These are phyloP conservation scores for Udeniomyces megalosporus DNA, from an alignment of 768 basidiomycete species.

Conservation along the genomic window DNA sequence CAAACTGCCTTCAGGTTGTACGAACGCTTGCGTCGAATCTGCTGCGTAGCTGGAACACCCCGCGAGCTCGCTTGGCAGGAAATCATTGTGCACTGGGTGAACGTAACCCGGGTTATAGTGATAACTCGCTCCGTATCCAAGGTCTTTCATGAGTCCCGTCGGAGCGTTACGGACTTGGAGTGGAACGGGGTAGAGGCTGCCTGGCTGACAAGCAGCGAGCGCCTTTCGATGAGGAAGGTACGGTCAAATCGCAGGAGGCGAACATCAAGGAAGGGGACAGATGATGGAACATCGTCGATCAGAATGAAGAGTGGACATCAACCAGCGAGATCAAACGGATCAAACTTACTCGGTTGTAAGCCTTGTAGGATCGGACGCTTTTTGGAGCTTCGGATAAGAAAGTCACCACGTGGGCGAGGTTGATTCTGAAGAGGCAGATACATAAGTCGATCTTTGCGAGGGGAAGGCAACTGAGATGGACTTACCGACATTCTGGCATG, in stretches of 20 bases:
- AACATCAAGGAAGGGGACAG: too few relatives aligned
- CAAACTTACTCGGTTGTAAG: slow-evolving; percentile 40
- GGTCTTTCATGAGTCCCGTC: slow-evolving; percentile 49
- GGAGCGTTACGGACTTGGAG: slow-evolving; percentile 62
- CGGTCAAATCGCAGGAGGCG: too few relatives aligned
- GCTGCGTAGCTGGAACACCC: too few relatives aligned
- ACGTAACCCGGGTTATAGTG: slow-evolving; percentile 37
- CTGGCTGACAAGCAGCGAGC: slow-evolving; percentile 40
- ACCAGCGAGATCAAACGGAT: neutral
- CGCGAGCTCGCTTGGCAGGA: slow-evolving; percentile 39
- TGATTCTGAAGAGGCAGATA: slow-evolving; percentile 31
- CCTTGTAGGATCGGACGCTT: slow-evolving; percentile 61
- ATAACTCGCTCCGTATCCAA: slow-evolving; percentile 52
- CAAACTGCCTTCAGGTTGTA: too few relatives aligned
- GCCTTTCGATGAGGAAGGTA: too few relatives aligned
- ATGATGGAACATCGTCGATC: neutral
- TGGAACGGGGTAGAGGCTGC: slow-evolving; percentile 54
- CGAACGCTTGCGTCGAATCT: too few relatives aligned
- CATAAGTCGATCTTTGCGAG: neutral
- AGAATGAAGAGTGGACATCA: too few relatives aligned
- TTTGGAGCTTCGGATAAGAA: slow-evolving; percentile 73
- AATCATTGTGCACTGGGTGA: slow-evolving; percentile 27
- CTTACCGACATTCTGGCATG: slow-evolving; percentile 15
- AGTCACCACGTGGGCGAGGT: slow-evolving; percentile 57
- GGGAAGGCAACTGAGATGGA: neutral